Conservation (phyloP, 139 green algal species). For the Ulvella scutata region DNA sequence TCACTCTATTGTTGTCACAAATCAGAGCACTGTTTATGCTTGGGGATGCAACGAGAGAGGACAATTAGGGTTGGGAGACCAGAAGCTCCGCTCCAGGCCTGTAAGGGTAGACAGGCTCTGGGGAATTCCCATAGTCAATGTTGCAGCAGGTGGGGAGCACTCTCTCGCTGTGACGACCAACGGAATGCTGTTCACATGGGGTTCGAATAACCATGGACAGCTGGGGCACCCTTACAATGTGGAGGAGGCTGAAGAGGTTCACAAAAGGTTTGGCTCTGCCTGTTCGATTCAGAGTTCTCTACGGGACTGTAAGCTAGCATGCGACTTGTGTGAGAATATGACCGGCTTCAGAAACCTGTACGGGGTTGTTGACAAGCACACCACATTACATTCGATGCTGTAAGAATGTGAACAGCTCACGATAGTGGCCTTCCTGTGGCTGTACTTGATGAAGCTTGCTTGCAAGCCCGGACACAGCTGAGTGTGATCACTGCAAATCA, state of each 20-base stretch:
- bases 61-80: conserved; percentile 65
- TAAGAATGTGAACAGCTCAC: no score
- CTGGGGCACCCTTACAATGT: conserved; percentile 54
- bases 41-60: conserved; percentile 59
- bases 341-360: no score
- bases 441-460: no score
- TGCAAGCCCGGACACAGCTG: no score
- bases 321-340: no score
- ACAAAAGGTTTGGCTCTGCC: conserved; percentile 1
- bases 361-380: no score
- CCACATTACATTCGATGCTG: no score
- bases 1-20: background rate
- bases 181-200: conserved; percentile 78
- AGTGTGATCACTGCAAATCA: no score
- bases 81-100: conserved; percentile 26
- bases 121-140: conserved; percentile 53
- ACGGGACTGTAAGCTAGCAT: no score
- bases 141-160: conserved; percentile 64
- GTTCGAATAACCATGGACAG: conserved; percentile 65
- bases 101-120: conserved; percentile 52
- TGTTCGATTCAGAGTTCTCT: no score
- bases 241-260: conserved; percentile 23
- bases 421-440: no score
- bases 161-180: conserved; percentile 61
- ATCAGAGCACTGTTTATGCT: conserved; percentile 38